Conservation (phyloP, 257 asterid genomes). For the Penstemon barbatus region DNA sequence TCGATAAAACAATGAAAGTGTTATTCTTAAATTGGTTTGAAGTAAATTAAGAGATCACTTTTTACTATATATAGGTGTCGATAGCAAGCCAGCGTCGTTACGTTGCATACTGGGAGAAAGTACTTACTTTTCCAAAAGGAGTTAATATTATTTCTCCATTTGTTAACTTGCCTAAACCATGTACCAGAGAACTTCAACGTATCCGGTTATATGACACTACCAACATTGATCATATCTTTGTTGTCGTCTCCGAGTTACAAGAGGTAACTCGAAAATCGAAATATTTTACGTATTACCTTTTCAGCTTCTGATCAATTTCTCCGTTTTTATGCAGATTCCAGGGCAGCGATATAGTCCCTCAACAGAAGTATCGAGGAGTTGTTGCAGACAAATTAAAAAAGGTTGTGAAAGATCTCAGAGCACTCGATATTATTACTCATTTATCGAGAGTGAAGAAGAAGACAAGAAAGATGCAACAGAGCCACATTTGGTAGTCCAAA, state of each 20-base stretch:
- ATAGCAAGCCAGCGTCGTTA: slow-evolving; percentile 86
- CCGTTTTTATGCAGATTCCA: slow-evolving; percentile 42
- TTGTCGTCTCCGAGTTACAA: slow-evolving; percentile 64
- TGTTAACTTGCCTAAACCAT: slow-evolving; percentile 54
- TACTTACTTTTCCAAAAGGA: slow-evolving; percentile 38
- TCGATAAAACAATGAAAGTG: background rate
- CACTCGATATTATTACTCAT: slow-evolving; percentile 64
- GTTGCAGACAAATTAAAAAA: slow-evolving; percentile 57
- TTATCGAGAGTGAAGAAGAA: slow-evolving; percentile 51
- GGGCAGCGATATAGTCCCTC: slow-evolving; percentile 61
- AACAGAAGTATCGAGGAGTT: slow-evolving; percentile 55
- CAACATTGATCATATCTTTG: slow-evolving; percentile 51
- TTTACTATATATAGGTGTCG: slow-evolving; percentile 47
- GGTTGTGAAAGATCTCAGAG: slow-evolving; percentile 43
- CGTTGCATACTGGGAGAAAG: slow-evolving; percentile 70
- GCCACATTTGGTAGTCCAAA: slow-evolving; percentile 70
- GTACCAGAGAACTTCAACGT: slow-evolving; percentile 55
- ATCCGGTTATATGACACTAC: slow-evolving; percentile 64
- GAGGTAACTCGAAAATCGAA: slow-evolving; percentile 34
- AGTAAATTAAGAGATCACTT: background rate
- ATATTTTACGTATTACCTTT: no score
- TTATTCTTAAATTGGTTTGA: background rate
- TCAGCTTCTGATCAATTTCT: no score
- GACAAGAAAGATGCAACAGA: slow-evolving; percentile 35
- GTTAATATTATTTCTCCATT: slow-evolving; percentile 34